A percentile compares a stretch with the other conserved stretches of the same genome.
Evolutionary conservation across 2,329 filamentous ascomycete species (phyloP).

Genomic region (Botryotinia calthae): DNA sequence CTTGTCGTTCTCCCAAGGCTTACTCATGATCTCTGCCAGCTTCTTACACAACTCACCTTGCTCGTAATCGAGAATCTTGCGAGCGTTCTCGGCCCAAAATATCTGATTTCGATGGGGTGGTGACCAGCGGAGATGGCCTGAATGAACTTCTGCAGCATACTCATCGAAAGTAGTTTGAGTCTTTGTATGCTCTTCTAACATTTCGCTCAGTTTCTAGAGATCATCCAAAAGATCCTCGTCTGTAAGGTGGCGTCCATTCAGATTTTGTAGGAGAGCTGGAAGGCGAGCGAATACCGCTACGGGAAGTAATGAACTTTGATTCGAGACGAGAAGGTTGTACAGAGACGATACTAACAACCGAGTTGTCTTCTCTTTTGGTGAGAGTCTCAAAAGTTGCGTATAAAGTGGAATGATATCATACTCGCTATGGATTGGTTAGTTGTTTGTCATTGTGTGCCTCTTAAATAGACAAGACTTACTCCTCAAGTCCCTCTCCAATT

Average conservation of each 20-base stretch:
- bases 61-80: conserved; percentile 65
- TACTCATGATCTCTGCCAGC: conserved; percentile 64
- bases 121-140: conserved; percentile 72
- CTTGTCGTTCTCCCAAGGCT: conserved; percentile 68
- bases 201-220: conserved; percentile 57
- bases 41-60: conserved; percentile 64
- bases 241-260: conserved; percentile 59
- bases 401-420: conserved; percentile 91
- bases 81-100: conserved; percentile 73
- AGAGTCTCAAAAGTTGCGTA: conserved; percentile 85
- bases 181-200: conserved; percentile 65
- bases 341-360: conserved; percentile 86
- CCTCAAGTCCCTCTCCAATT: conserved; percentile 73
- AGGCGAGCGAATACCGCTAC: conserved; percentile 83
- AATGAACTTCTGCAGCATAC: conserved; percentile 64
- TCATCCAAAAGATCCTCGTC: conserved; percentile 65
- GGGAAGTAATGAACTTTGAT: conserved; percentile 73
- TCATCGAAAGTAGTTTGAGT: conserved; percentile 52
- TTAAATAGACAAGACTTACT: conserved; percentile 54
- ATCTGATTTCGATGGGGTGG: conserved; percentile 67
- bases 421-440: conserved; percentile 59
- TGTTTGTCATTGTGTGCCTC: not conserved
- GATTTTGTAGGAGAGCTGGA: conserved; percentile 63
- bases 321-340: conserved; percentile 73
- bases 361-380: conserved; percentile 97